These are phyloP conservation scores for Thraustochytrium sp. DNA, from an alignment of 352 stramenopile genomes.

Conservation along the genomic window DNA sequence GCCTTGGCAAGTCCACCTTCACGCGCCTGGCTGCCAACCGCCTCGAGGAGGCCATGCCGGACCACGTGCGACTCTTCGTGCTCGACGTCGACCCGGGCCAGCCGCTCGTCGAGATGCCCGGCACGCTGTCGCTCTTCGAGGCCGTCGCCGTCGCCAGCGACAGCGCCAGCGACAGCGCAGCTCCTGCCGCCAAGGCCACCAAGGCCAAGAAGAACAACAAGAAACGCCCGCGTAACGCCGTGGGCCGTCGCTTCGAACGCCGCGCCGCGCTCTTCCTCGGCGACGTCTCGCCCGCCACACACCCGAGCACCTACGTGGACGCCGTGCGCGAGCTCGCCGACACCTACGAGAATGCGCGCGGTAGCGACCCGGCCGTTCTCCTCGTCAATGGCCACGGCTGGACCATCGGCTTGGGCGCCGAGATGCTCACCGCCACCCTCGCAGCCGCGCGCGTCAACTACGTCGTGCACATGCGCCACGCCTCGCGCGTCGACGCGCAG, in stretches of 20 bases:
- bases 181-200: background rate
- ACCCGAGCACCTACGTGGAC: conserved; percentile 29
- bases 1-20: conserved; percentile 22
- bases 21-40: background rate
- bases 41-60: background rate
- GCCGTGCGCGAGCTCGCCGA: background rate
- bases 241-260: background rate
- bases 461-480: background rate
- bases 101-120: background rate
- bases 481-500: background rate
- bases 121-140: background rate
- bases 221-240: background rate
- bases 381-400: conserved; percentile 27
- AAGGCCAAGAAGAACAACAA: background rate
- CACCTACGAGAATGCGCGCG: background rate
- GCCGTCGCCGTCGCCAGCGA: background rate
- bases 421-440: background rate
- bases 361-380: background rate
- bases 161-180: no score
- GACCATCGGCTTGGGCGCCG: background rate
- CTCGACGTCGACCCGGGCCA: conserved; percentile 22
- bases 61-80: background rate
- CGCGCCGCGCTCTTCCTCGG: background rate
- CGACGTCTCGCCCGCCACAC: background rate
- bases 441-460: background rate